phyloP scores from a whole-genome alignment of 441 rosid species.

The Gossypium gossypioides region DNA sequence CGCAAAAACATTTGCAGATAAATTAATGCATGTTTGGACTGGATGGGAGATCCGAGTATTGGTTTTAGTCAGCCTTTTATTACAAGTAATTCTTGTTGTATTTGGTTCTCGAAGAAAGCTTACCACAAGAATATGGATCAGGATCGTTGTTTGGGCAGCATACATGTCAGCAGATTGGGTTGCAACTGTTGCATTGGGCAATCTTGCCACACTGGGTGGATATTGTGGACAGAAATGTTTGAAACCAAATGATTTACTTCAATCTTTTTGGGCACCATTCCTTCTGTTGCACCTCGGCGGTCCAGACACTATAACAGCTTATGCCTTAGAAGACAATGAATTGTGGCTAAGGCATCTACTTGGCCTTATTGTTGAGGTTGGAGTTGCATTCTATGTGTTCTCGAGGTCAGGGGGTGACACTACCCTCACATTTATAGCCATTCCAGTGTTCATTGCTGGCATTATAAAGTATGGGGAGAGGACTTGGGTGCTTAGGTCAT shows the following conservation, averaged over 20 bases:
- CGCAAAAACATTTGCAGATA: not conserved
- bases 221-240: not conserved
- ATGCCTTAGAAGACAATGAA: not conserved
- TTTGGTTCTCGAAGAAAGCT: not conserved
- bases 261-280: not conserved
- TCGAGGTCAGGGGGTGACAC: not conserved
- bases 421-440: not conserved
- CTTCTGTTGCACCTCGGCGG: not conserved
- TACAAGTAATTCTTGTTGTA: not conserved
- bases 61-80: not conserved
- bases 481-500: not conserved
- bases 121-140: not conserved
- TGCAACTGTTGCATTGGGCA: not conserved
- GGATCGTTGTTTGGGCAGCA: not conserved
- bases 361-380: not conserved
- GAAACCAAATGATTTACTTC: not conserved
- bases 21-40: not conserved
- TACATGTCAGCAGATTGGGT: slow-evolving; percentile 3
- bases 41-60: not conserved
- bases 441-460: not conserved
- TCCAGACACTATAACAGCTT: not conserved
- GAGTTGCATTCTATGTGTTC: not conserved
- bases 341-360: not conserved
- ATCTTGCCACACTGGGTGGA: not conserved
- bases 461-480: not conserved